phyloP scores from a whole-genome alignment of 129 eudicot genomes.

The Lactuca sativa region DNA sequence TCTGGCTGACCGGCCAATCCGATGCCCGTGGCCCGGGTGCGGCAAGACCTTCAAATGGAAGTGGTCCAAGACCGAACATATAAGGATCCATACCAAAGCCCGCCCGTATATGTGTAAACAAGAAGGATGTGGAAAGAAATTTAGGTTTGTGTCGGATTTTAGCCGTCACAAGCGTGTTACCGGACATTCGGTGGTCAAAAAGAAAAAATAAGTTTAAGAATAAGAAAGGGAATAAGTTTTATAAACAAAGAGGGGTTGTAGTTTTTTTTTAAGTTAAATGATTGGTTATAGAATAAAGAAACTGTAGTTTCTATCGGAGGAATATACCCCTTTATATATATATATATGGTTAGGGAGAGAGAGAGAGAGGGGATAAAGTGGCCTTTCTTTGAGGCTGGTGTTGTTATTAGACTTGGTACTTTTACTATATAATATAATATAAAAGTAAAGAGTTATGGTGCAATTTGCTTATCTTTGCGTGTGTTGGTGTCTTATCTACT shows the following conservation, averaged over 20 bases:
- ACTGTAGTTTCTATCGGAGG: no score
- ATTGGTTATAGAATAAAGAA: slow-evolving; percentile 5
- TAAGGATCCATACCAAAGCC: slow-evolving; percentile 86
- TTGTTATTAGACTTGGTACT: no score
- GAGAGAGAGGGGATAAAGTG: neutral
- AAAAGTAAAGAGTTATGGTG: neutral
- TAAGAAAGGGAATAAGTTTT: slow-evolving; percentile 29
- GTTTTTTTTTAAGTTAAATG: slow-evolving; percentile 4
- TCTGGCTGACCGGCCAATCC: slow-evolving; percentile 73
- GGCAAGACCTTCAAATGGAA: slow-evolving; percentile 95
- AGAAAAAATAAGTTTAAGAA: slow-evolving; percentile 37
- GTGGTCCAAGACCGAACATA: slow-evolving; percentile 94
- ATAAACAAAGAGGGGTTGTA: slow-evolving; percentile 36
- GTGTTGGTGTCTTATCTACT: neutral
- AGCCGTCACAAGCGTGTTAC: slow-evolving; percentile 97
- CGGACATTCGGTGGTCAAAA: slow-evolving; percentile 51
- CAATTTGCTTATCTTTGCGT: neutral
- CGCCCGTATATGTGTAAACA: slow-evolving; percentile 77
- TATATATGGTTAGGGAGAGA: neutral
- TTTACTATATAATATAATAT: no score
- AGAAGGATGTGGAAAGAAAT: slow-evolving; percentile 86
- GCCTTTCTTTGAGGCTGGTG: neutral
- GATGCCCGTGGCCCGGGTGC: slow-evolving; percentile 98
- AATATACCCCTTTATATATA: no score
- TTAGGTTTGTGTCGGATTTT: slow-evolving; percentile 93